phyloP scores from a whole-genome alignment of 176 grass and related monocot species.

The Musa schizocarpa region DNA sequence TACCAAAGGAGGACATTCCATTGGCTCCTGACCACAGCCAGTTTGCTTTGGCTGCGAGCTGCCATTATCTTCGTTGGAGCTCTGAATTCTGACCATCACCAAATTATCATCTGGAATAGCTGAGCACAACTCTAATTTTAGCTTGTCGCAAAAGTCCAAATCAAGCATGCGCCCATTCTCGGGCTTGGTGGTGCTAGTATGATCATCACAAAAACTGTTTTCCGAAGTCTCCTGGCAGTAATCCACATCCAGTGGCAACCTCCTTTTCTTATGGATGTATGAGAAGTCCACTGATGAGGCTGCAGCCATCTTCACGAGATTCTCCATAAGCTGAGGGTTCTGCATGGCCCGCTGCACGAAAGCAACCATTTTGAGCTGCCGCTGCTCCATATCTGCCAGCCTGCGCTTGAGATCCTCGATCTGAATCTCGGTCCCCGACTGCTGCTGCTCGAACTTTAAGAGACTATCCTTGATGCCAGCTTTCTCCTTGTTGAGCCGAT shows the following conservation, averaged over 20 bases:
- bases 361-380: constrained; percentile 70
- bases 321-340: constrained; percentile 67
- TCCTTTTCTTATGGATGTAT: constrained; percentile 63
- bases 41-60: constrained; percentile 40
- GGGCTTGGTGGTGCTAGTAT: constrained; percentile 55
- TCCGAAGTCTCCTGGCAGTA: constrained; percentile 31
- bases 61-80: constrained; percentile 49
- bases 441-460: constrained; percentile 46
- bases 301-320: constrained; percentile 84
- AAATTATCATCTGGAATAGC: constrained; percentile 35
- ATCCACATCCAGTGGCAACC: constrained; percentile 49
- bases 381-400: constrained; percentile 64
- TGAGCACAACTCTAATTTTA: constrained; percentile 66
- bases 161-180: constrained; percentile 47
- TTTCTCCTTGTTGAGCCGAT: constrained; percentile 56
- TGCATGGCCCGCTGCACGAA: constrained; percentile 60
- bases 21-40: constrained; percentile 16
- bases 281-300: constrained; percentile 24
- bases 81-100: constrained; percentile 38
- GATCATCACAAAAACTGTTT: constrained; percentile 64
- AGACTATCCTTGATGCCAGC: constrained; percentile 32
- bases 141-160: constrained; percentile 69
- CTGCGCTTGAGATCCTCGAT: constrained; percentile 63
- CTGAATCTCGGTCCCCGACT: constrained; percentile 54
- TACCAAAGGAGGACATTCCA: constrained; percentile 32